Evolutionary conservation across 208 protist genomes (phyloP).

Genomic region (Trypanosoma rangeli): DNA sequence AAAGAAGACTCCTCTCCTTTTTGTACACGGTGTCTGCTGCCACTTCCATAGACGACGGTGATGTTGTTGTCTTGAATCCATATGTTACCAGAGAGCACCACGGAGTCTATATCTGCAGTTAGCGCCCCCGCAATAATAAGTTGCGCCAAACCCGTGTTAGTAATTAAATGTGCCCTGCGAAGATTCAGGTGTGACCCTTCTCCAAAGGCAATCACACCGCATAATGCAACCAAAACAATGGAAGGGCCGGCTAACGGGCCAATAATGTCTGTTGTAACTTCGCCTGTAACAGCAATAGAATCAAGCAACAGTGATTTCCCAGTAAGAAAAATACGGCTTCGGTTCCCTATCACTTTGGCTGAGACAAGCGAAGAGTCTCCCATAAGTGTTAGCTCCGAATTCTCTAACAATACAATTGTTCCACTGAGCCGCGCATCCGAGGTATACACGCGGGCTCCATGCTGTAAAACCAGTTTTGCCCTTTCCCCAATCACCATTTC

Average conservation of each 20-base stretch:
- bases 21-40: constrained; percentile 5
- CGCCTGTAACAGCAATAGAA: constrained; percentile 48
- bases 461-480: constrained; percentile 36
- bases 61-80: constrained; percentile 43
- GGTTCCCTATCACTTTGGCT: constrained; percentile 34
- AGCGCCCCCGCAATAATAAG: constrained; percentile 44
- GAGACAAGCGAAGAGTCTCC: constrained; percentile 49
- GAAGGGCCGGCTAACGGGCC: constrained; percentile 1
- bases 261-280: constrained; percentile 30
- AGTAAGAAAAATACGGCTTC: constrained; percentile 36
- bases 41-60: constrained; percentile 45
- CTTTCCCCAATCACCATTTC: constrained; percentile 39
- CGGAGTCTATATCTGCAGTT: constrained; percentile 34
- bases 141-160: constrained; percentile 48
- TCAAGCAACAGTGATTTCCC: constrained; percentile 56
- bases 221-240: constrained; percentile 41
- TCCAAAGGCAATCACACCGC: constrained; percentile 54
- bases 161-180: constrained; percentile 41
- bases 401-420: constrained; percentile 38
- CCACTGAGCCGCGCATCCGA: constrained; percentile 46
- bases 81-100: constrained; percentile 49
- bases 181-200: constrained; percentile 40
- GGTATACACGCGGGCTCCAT: constrained; percentile 33
- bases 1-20: constrained; percentile 6
- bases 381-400: constrained; percentile 41